A percentile compares a stretch with the other conserved stretches of the same genome.
phyloP scores from a whole-genome alignment of 2,329 filamentous ascomycete genomes.

The Monosporascus sp. region DNA sequence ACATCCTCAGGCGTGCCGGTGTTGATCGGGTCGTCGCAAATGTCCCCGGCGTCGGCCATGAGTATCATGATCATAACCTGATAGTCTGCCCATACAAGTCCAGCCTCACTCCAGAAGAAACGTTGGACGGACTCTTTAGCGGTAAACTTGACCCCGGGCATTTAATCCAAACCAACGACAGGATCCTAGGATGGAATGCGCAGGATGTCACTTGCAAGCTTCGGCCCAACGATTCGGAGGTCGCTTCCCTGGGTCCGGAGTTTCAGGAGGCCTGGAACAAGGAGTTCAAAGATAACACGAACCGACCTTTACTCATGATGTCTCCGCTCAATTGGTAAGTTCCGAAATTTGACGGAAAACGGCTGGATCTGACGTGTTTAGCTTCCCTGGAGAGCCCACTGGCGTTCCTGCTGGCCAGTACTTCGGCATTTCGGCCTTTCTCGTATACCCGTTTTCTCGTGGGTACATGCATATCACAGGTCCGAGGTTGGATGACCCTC shows the following conservation, averaged over 20 bases:
- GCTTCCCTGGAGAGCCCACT: too few relatives aligned
- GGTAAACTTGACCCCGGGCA: neutral
- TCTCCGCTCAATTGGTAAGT: too few relatives aligned
- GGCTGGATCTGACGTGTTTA: too few relatives aligned
- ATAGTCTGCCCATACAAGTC: slow-evolving; percentile 39
- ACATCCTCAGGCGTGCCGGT: slow-evolving; percentile 33
- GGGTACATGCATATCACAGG: too few relatives aligned
- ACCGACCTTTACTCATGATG: neutral
- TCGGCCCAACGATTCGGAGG: neutral
- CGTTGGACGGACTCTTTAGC: neutral
- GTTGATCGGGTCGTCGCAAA: slow-evolving; percentile 26
- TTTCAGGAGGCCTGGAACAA: neutral
- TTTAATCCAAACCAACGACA: neutral
- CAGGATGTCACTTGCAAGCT: neutral
- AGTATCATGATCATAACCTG: slow-evolving; percentile 44
- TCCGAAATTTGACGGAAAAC: too few relatives aligned
- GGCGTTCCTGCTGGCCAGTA: too few relatives aligned
- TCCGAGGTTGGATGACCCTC: too few relatives aligned
- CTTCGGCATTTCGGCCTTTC: too few relatives aligned
- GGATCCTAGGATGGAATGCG: neutral
- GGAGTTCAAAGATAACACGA: neutral
- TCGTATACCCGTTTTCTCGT: too few relatives aligned
- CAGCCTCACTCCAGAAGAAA: neutral
- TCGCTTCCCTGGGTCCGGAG: neutral
- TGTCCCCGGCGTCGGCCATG: slow-evolving; percentile 38